Evolutionary conservation across 2,329 filamentous ascomycete genomes (phyloP).

Genomic region (Fusarium duplospermum): DNA sequence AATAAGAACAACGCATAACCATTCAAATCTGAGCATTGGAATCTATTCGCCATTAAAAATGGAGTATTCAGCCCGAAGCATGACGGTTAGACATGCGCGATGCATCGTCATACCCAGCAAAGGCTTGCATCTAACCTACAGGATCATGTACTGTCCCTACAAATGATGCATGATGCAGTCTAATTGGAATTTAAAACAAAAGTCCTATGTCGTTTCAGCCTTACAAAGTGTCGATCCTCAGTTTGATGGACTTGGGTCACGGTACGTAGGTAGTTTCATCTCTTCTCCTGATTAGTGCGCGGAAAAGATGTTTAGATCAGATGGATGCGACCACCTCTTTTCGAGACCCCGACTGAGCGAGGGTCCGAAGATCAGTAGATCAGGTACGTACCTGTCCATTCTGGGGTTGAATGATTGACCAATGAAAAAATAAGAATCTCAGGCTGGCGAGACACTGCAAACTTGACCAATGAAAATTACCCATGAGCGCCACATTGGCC

Average conservation of each 20-base stretch:
- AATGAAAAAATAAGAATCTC: background rate
- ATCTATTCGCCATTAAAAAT: background rate
- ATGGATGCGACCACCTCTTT: background rate
- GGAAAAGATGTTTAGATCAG: background rate
- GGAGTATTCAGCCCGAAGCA: background rate
- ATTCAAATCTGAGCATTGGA: background rate
- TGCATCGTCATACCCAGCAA: background rate
- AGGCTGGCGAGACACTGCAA: background rate
- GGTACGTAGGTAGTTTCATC: background rate
- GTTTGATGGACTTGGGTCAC: background rate
- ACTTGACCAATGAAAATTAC: conserved; percentile 6
- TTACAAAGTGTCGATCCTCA: background rate
- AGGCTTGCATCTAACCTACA: background rate
- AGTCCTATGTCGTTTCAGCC: background rate
- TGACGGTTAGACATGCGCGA: background rate
- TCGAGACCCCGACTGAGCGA: background rate
- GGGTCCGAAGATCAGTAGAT: background rate
- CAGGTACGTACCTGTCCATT: background rate
- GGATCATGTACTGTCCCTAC: background rate
- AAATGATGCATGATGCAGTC: background rate
- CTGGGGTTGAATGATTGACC: background rate
- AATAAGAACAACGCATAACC: background rate
- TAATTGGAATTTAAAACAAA: background rate
- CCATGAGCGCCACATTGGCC: background rate
- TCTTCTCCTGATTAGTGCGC: background rate